phyloP scores from a whole-genome alignment of 768 basidiomycete genomes.

The Butyriboletus loyo region DNA sequence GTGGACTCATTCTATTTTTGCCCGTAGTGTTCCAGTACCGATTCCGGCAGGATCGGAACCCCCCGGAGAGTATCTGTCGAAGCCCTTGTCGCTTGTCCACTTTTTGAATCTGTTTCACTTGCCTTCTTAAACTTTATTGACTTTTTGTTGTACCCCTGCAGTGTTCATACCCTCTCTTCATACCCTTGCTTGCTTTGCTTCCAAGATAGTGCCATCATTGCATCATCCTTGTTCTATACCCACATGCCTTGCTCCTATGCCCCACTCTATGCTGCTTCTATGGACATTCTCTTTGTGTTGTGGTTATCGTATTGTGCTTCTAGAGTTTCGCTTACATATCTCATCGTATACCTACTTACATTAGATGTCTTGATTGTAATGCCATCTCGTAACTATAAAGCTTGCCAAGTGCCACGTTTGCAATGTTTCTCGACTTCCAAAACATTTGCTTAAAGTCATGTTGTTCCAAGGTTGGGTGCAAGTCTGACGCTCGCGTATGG shows the following conservation, averaged over 20 bases:
- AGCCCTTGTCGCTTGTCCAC: conserved; percentile 58
- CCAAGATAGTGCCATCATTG: background rate
- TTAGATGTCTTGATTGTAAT: conserved; percentile 19
- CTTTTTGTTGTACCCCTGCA: conserved; percentile 23
- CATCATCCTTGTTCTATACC: conserved; percentile 12
- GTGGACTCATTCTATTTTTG: conserved; percentile 2
- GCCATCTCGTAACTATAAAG: background rate
- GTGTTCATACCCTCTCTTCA: conserved; percentile 18
- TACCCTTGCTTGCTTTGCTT: conserved; percentile 2
- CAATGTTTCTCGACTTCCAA: background rate
- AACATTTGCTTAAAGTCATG: too few species aligned
- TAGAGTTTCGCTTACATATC: conserved; percentile 15
- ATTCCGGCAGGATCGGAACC: conserved; percentile 49
- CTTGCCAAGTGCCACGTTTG: background rate
- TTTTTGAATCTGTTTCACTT: conserved; percentile 37
- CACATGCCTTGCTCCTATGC: conserved; percentile 19
- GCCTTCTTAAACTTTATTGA: conserved; percentile 17
- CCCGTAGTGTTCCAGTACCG: conserved; percentile 62
- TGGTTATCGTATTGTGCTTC: conserved; percentile 26
- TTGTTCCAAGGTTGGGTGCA: conserved; percentile 64
- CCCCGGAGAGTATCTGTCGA: conserved; percentile 38
- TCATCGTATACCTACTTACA: conserved; percentile 18
- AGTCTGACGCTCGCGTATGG: conserved; percentile 85
- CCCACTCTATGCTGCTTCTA: conserved; percentile 14
- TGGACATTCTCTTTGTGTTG: conserved; percentile 8